Evolutionary conservation across 2,329 filamentous ascomycete species (phyloP).

Genomic region (Fonsecaea erecta): DNA sequence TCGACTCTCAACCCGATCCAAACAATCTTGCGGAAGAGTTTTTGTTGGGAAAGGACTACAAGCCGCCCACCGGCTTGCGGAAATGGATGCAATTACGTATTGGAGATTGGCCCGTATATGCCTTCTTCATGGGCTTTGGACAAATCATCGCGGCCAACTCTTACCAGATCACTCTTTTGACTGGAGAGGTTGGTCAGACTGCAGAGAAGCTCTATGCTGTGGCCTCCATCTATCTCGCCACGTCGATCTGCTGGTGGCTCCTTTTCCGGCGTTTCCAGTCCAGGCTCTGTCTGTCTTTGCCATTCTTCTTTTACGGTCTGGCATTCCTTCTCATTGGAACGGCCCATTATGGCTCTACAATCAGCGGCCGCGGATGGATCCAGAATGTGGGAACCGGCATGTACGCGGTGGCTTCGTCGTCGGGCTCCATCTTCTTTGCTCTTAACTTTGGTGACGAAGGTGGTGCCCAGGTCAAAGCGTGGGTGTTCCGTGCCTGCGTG

Average conservation of each 20-base stretch:
- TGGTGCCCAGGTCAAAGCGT: conserved; percentile 65
- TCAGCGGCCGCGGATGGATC: conserved; percentile 54
- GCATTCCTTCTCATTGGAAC: conserved; percentile 68
- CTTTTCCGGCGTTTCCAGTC: conserved; percentile 64
- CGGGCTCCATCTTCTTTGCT: conserved; percentile 68
- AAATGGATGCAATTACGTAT: conserved; percentile 62
- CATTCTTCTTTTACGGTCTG: conserved; percentile 66
- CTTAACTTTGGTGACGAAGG: conserved; percentile 70
- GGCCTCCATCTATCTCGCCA: conserved; percentile 62
- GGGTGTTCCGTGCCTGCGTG: conserved; percentile 69
- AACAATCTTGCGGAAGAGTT: conserved; percentile 55
- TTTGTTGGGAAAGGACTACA: conserved; percentile 60
- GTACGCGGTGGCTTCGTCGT: conserved; percentile 66
- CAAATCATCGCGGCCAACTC: conserved; percentile 70
- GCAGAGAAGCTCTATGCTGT: conserved; percentile 65
- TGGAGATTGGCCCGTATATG: conserved; percentile 69
- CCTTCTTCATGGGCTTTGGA: conserved; percentile 64
- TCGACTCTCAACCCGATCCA: conserved; percentile 39
- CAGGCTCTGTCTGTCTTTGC: conserved; percentile 62
- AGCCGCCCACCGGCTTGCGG: conserved; percentile 60
- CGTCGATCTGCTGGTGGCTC: conserved; percentile 67
- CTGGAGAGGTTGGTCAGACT: conserved; percentile 64
- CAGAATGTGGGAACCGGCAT: conserved; percentile 65
- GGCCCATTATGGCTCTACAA: conserved; percentile 57
- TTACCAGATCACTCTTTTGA: conserved; percentile 70